These are phyloP conservation scores for Mortierella sp. DNA, from an alignment of 371 early-diverging fungal genomes.

Conservation along the genomic window DNA sequence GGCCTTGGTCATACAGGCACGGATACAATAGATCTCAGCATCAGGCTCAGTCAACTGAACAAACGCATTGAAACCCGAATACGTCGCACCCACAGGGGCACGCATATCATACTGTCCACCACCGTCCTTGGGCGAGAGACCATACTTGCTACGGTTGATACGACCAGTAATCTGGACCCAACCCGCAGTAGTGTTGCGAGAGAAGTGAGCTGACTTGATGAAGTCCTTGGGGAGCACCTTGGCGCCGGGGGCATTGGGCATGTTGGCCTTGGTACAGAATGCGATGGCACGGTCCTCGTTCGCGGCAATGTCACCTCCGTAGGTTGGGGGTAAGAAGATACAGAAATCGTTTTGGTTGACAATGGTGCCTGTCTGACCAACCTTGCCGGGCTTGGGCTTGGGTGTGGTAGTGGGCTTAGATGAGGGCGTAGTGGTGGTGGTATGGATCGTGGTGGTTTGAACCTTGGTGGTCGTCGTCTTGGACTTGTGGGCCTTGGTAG, in stretches of 20 bases:
- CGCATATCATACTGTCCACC: conserved; percentile 71
- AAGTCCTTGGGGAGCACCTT: conserved; percentile 63
- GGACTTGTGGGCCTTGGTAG: background rate
- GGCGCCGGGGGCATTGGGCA: conserved; percentile 60
- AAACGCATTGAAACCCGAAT: conserved; percentile 67
- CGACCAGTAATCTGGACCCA: conserved; percentile 73
- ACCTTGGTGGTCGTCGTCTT: conserved; percentile 13
- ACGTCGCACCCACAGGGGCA: conserved; percentile 64
- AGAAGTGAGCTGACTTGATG: conserved; percentile 66
- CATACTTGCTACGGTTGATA: conserved; percentile 67
- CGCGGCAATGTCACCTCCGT: conserved; percentile 61
- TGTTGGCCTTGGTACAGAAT: conserved; percentile 65
- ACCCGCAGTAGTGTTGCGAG: conserved; percentile 40
- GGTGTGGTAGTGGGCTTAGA: background rate
- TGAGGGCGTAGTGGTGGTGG: background rate
- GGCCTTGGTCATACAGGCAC: conserved; percentile 67
- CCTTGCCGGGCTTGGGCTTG: background rate
- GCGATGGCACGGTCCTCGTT: conserved; percentile 66
- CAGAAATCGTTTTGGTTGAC: conserved; percentile 65
- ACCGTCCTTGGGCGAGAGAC: conserved; percentile 62
- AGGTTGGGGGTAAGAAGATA: conserved; percentile 67
- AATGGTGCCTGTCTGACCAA: conserved; percentile 53
- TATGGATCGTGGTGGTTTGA: background rate
- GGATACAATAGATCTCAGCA: conserved; percentile 66
- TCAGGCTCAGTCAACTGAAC: conserved; percentile 71